These are phyloP conservation scores for Metschnikowia similis DNA, from an alignment of 805 yeast genomes.

Conservation along the genomic window DNA sequence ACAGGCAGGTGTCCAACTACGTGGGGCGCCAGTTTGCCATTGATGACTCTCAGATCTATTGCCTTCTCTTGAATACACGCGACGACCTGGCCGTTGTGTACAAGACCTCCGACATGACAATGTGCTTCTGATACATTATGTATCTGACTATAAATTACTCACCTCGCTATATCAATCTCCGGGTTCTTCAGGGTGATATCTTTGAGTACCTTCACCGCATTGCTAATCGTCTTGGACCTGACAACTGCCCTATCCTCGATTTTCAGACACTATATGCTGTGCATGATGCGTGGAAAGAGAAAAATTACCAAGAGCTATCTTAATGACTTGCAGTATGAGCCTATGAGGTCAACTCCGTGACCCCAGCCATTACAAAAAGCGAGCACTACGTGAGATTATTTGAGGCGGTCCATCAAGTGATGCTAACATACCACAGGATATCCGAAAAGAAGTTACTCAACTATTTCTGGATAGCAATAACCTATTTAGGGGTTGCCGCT, in stretches of 20 bases:
- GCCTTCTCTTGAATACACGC: conserved; percentile 4
- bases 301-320: conserved; percentile 1
- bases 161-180: conserved; percentile 7
- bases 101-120: neutral
- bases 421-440: conserved; percentile 10
- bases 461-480: conserved; percentile 18
- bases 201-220: conserved; percentile 6
- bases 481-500: conserved; percentile 8
- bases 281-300: conserved; percentile 8
- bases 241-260: neutral
- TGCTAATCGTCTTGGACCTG: conserved; percentile 3
- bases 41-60: conserved; percentile 6
- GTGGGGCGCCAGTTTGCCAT: conserved; percentile 10
- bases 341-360: conserved; percentile 10
- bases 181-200: conserved; percentile 8
- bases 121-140: neutral
- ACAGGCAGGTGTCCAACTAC: conserved; percentile 10
- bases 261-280: neutral
- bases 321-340: conserved; percentile 8
- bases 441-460: conserved; percentile 6
- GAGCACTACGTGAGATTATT: conserved; percentile 7
- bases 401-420: conserved; percentile 12
- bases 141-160: conserved; percentile 1
- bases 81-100: conserved; percentile 7
- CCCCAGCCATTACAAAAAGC: conserved; percentile 4